phyloP scores from a whole-genome alignment of 768 basidiomycete species.

The Termitomyces sp. region DNA sequence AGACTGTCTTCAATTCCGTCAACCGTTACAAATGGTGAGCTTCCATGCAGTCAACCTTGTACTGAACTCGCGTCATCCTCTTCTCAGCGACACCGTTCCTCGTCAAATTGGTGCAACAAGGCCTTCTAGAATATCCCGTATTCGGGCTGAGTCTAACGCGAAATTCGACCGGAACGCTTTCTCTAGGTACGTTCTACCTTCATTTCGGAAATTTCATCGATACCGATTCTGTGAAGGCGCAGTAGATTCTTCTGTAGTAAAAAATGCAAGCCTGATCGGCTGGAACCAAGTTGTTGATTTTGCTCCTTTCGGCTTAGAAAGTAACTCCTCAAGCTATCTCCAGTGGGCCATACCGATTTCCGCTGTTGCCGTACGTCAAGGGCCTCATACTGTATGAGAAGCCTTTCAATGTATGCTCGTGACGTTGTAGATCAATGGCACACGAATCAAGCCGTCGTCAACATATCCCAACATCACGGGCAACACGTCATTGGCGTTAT shows the following conservation, averaged over 20 bases:
- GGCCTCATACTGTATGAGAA: neutral
- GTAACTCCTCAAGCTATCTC: constrained; percentile 63
- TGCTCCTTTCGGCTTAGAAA: constrained; percentile 52
- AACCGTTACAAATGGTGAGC: constrained; percentile 40
- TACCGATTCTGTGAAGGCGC: constrained; percentile 45
- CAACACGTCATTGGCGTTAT: constrained; percentile 58
- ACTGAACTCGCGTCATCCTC: neutral
- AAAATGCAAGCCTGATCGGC: constrained; percentile 49
- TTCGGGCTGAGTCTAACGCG: constrained; percentile 67
- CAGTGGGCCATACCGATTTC: constrained; percentile 68
- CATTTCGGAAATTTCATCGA: neutral
- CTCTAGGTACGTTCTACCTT: constrained; percentile 44
- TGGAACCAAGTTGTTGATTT: constrained; percentile 79
- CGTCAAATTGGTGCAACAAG: constrained; percentile 53
- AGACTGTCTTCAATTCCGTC: constrained; percentile 58
- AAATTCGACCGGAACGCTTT: constrained; percentile 54
- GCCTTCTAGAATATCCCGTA: constrained; percentile 65
- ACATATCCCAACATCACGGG: constrained; percentile 56
- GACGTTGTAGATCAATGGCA: constrained; percentile 49
- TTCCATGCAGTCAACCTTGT: neutral
- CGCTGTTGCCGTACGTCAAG: constrained; percentile 42
- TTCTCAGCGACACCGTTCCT: constrained; percentile 66
- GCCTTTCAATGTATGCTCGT: neutral
- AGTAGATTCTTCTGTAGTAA: constrained; percentile 64
- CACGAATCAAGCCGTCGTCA: constrained; percentile 44